Conservation (phyloP, 352 stramenopile species). For the Pelagophyceae sp. region DNA sequence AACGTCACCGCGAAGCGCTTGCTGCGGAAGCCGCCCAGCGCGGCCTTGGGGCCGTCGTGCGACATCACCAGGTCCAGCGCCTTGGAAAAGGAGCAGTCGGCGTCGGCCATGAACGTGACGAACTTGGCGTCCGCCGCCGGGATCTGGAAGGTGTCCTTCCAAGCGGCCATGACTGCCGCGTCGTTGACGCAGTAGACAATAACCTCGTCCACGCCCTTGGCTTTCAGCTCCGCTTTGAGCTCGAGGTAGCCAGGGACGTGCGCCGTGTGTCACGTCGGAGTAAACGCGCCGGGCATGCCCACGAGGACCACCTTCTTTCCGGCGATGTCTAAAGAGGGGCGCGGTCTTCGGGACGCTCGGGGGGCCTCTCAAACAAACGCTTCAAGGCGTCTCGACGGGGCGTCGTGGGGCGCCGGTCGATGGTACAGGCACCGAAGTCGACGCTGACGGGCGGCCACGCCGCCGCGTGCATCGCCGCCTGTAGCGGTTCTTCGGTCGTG, state of each 20-base stretch:
- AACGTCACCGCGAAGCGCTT: background rate
- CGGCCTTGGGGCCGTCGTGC: constrained; percentile 75
- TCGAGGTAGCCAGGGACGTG: constrained; percentile 49
- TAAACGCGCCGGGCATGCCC: constrained; percentile 53
- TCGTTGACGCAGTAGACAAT: constrained; percentile 41
- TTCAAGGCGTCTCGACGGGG: too few relatives aligned
- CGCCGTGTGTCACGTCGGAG: constrained; percentile 51
- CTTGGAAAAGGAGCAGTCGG: constrained; percentile 25
- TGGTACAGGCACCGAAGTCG: too few relatives aligned
- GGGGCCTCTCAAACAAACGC: too few relatives aligned
- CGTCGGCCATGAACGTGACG: constrained; percentile 35
- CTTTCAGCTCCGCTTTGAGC: constrained; percentile 24
- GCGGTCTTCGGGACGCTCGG: too few relatives aligned
- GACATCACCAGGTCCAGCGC: constrained; percentile 51
- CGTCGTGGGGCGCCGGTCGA: too few relatives aligned
- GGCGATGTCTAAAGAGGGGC: too few relatives aligned
- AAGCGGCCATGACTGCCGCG: constrained; percentile 37
- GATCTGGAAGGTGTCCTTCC: constrained; percentile 27
- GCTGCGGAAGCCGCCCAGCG: constrained; percentile 83
- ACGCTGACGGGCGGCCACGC: too few relatives aligned
- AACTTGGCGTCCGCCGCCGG: constrained; percentile 25
- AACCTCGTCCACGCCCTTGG: constrained; percentile 36
- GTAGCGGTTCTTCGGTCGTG: too few relatives aligned
- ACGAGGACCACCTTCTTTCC: constrained; percentile 46
- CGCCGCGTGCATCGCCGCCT: too few relatives aligned